These are phyloP conservation scores for Quercus aquifolioides DNA, from an alignment of 306 rosid genomes.

Conservation along the genomic window DNA sequence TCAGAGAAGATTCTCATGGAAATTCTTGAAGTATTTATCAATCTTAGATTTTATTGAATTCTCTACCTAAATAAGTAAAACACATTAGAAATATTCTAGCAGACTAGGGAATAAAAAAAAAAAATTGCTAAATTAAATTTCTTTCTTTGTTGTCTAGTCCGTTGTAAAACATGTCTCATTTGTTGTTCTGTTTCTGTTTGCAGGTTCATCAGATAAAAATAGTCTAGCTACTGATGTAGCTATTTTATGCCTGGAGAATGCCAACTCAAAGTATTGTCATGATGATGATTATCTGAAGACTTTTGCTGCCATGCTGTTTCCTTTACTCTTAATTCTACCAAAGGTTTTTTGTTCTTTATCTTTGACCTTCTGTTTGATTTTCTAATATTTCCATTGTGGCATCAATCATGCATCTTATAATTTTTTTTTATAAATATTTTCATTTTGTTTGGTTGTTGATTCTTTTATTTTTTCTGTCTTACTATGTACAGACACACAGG, in stretches of 20 bases:
- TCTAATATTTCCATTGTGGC: background rate
- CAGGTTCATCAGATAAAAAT: conserved; percentile 57
- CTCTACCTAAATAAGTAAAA: background rate
- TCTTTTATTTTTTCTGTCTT: conserved; percentile 15
- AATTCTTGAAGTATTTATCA: background rate
- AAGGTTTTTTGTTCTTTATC: conserved; percentile 50
- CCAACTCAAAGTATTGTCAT: conserved; percentile 34
- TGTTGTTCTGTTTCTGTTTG: conserved; percentile 6
- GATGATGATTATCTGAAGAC: conserved; percentile 33
- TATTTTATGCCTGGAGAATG: conserved; percentile 52
- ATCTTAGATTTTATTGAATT: background rate
- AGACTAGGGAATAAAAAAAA: background rate
- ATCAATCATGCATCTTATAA: background rate
- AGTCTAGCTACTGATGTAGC: conserved; percentile 58
- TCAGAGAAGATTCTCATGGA: background rate
- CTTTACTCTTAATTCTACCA: conserved; percentile 66
- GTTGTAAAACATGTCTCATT: background rate
- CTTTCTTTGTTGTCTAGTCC: background rate
- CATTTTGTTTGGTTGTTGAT: conserved; percentile 15
- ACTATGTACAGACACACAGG: conserved; percentile 50
- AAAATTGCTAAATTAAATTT: background rate
- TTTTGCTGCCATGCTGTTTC: conserved; percentile 62
- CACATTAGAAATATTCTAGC: background rate
- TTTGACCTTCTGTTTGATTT: conserved; percentile 11
- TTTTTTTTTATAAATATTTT: background rate